Conservation (phyloP, 768 basidiomycete genomes). For the Favolaschia claudopus region DNA sequence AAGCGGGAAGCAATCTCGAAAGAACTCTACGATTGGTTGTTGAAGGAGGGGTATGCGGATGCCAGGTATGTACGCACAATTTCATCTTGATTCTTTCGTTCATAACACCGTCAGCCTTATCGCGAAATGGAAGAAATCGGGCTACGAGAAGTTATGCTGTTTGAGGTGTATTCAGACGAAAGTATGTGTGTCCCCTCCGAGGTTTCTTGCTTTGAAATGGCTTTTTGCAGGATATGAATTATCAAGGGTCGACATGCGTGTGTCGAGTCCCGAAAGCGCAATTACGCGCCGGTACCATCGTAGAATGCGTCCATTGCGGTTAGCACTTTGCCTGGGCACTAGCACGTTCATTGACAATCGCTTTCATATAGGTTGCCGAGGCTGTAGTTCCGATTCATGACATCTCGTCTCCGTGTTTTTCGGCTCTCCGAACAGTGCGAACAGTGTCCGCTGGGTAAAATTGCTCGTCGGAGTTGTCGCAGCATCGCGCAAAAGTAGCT, state of each 20-base stretch:
- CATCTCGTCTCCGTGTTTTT: neutral
- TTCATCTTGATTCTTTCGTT: slow-evolving; percentile 1
- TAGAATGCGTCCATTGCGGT: slow-evolving; percentile 99
- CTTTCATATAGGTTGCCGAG: slow-evolving; percentile 94
- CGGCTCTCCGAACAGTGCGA: no score
- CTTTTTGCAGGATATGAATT: slow-evolving; percentile 90
- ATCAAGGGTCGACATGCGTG: slow-evolving; percentile 97
- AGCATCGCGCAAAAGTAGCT: neutral
- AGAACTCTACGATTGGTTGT: slow-evolving; percentile 95
- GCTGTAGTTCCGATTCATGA: slow-evolving; percentile 89
- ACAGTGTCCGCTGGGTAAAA: no score
- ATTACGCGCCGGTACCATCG: slow-evolving; percentile 87
- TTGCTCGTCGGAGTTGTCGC: no score
- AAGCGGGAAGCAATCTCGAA: slow-evolving; percentile 94
- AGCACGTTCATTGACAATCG: no score
- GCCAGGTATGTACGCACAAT: slow-evolving; percentile 85
- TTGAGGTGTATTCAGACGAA: slow-evolving; percentile 95
- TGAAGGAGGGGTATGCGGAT: slow-evolving; percentile 97
- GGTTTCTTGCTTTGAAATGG: neutral
- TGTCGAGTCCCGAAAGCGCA: slow-evolving; percentile 97
- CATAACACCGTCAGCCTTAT: slow-evolving; percentile 68
- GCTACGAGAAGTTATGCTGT: slow-evolving; percentile 98
- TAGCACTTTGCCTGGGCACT: slow-evolving; percentile 45
- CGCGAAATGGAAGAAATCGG: slow-evolving; percentile 99
- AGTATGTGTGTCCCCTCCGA: slow-evolving; percentile 48